phyloP scores from a whole-genome alignment of 1,284 basidiomycete species.

The Cutaneotrichosporon sp. region DNA sequence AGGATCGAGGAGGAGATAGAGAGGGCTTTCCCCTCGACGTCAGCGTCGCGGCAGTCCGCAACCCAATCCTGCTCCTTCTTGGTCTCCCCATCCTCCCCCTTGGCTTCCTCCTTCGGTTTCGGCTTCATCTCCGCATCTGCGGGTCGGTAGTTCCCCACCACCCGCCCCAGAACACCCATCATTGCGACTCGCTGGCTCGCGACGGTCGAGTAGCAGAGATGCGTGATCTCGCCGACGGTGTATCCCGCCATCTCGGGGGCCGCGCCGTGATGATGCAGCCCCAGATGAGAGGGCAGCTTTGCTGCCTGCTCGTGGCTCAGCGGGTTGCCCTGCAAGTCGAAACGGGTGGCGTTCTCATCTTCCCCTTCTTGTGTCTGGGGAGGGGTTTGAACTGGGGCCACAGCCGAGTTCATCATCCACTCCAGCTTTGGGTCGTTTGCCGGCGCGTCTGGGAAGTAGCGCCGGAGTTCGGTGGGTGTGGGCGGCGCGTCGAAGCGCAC shows the following conservation, averaged over 20 bases:
- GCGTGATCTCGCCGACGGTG: slow-evolving; percentile 80
- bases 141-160: slow-evolving; percentile 51
- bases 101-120: slow-evolving; percentile 17
- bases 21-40: slow-evolving; percentile 19
- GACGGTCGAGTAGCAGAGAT: slow-evolving; percentile 76
- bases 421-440: slow-evolving; percentile 67
- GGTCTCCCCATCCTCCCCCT: neutral
- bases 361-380: neutral
- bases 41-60: slow-evolving; percentile 14
- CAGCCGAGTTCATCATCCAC: slow-evolving; percentile 61
- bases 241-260: slow-evolving; percentile 83
- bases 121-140: slow-evolving; percentile 11
- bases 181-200: slow-evolving; percentile 79
- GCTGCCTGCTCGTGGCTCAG: slow-evolving; percentile 57
- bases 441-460: slow-evolving; percentile 73
- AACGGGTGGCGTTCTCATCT: slow-evolving; percentile 53
- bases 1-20: slow-evolving; percentile 18
- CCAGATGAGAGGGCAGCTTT: slow-evolving; percentile 71
- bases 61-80: slow-evolving; percentile 14
- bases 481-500: slow-evolving; percentile 32
- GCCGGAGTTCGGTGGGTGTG: slow-evolving; percentile 72
- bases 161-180: slow-evolving; percentile 68
- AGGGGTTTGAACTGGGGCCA: slow-evolving; percentile 36
- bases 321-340: slow-evolving; percentile 69
- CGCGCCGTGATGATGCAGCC: slow-evolving; percentile 78